These are phyloP conservation scores for Pythium coloratum DNA, from an alignment of 352 stramenopile genomes.

Conservation along the genomic window DNA sequence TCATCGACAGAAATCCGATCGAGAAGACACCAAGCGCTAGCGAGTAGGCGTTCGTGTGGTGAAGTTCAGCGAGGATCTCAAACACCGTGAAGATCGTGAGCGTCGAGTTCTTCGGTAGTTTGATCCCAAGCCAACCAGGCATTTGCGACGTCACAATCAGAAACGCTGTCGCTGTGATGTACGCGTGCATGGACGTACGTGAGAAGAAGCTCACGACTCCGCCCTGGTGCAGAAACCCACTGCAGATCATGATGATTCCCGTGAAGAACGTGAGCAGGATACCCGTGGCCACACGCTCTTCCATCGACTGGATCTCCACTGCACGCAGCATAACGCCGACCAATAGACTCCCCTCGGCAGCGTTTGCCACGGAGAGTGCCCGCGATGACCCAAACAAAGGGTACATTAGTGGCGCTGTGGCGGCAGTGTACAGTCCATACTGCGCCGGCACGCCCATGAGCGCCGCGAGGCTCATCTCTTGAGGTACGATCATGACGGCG, in stretches of 20 bases:
- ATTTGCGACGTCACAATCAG: constrained; percentile 72
- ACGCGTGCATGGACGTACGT: constrained; percentile 68
- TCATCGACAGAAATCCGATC: constrained; percentile 39
- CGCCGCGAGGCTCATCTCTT: constrained; percentile 90
- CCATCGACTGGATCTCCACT: constrained; percentile 43
- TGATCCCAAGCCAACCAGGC: constrained; percentile 53
- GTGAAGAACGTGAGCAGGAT: constrained; percentile 77
- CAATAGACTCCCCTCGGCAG: constrained; percentile 60
- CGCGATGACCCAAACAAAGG: constrained; percentile 66
- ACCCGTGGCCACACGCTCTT: constrained; percentile 58
- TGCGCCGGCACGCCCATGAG: constrained; percentile 81
- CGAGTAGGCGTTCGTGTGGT: constrained; percentile 53
- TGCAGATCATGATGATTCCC: constrained; percentile 54
- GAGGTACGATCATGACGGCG: constrained; percentile 91
- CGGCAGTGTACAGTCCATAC: constrained; percentile 73
- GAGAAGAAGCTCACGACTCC: constrained; percentile 75
- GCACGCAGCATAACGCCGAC: constrained; percentile 61
- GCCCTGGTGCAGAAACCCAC: constrained; percentile 57
- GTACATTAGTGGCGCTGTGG: constrained; percentile 72
- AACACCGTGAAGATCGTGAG: constrained; percentile 57
- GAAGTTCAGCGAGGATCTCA: constrained; percentile 49
- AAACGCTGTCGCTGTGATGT: constrained; percentile 64
- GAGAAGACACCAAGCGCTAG: constrained; percentile 49
- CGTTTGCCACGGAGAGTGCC: constrained; percentile 66
- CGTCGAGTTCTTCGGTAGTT: constrained; percentile 40